phyloP scores from a whole-genome alignment of 108 stramenopile species.

The Nitzschia sp. region DNA sequence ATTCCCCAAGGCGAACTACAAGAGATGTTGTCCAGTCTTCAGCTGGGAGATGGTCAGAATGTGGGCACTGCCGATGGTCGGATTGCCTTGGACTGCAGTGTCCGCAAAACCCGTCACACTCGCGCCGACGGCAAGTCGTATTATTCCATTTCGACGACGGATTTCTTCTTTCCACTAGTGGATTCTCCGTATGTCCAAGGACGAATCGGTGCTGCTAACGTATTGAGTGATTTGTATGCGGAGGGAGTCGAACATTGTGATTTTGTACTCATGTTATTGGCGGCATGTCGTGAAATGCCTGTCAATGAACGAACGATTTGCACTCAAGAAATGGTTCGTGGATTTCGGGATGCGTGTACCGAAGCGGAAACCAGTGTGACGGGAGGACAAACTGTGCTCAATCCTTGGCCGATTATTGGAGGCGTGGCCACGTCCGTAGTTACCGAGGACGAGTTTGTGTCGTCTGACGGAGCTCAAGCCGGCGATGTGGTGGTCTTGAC shows the following conservation, averaged over 20 bases:
- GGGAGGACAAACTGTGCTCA: slow-evolving; percentile 87
- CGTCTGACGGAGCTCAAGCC: slow-evolving; percentile 67
- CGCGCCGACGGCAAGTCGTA: slow-evolving; percentile 12
- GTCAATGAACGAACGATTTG: slow-evolving; percentile 71
- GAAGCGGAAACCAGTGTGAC: slow-evolving; percentile 78
- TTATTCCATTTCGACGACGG: slow-evolving; percentile 70
- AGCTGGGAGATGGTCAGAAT: slow-evolving; percentile 76
- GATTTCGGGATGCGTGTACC: slow-evolving; percentile 78
- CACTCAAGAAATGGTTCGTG: slow-evolving; percentile 78
- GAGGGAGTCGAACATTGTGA: slow-evolving; percentile 82
- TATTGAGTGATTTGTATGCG: slow-evolving; percentile 84
- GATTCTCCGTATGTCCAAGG: slow-evolving; percentile 86
- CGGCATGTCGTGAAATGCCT: slow-evolving; percentile 75
- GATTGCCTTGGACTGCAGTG: slow-evolving; percentile 81
- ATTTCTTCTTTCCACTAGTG: slow-evolving; percentile 88
- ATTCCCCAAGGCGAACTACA: slow-evolving; percentile 80
- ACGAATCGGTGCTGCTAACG: slow-evolving; percentile 85
- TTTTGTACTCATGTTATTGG: slow-evolving; percentile 82
- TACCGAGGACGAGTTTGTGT: slow-evolving; percentile 69
- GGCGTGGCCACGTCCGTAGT: slow-evolving; percentile 82
- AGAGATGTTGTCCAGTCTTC: slow-evolving; percentile 63
- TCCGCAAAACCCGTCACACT: slow-evolving; percentile 59
- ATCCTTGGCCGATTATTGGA: slow-evolving; percentile 91
- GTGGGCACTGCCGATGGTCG: slow-evolving; percentile 70
- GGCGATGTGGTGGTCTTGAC: slow-evolving; percentile 84